Evolutionary conservation across 108 stramenopile genomes (phyloP).

Genomic region (Fragilariopsis cylindrus): DNA sequence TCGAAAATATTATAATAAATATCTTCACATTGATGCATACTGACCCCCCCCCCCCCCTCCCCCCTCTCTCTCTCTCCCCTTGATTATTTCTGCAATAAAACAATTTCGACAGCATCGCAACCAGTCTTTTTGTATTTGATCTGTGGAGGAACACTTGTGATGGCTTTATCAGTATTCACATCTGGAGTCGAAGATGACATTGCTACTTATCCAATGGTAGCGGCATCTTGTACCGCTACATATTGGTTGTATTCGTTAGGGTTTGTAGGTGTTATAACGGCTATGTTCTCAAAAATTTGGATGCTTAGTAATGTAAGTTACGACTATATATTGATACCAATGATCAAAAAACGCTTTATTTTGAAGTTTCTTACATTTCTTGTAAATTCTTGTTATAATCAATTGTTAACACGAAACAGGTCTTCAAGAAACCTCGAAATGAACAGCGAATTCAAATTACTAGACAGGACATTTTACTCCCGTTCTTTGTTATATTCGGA

Average conservation of each 20-base stretch:
- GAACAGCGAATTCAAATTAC: slow-evolving; percentile 30
- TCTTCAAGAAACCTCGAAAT: slow-evolving; percentile 23
- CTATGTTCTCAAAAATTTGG: slow-evolving; percentile 64
- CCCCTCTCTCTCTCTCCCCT: no score
- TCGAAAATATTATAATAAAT: no score
- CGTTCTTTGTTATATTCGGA: slow-evolving; percentile 28
- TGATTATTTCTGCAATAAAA: neutral
- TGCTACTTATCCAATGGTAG: neutral
- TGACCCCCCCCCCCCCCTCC: no score
- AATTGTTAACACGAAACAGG: slow-evolving; percentile 1
- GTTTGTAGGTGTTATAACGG: slow-evolving; percentile 48
- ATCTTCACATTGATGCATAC: no score
- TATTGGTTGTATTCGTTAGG: slow-evolving; percentile 52
- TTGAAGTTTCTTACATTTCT: neutral
- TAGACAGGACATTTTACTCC: slow-evolving; percentile 28
- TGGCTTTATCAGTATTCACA: slow-evolving; percentile 46
- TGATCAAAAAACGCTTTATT: neutral
- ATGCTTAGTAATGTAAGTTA: slow-evolving; percentile 41
- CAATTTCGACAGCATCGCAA: slow-evolving; percentile 38
- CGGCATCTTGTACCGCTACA: slow-evolving; percentile 26
- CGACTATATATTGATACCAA: neutral
- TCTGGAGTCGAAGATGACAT: slow-evolving; percentile 45
- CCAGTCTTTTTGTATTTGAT: slow-evolving; percentile 58
- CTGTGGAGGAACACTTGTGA: slow-evolving; percentile 58
- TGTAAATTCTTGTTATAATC: neutral